Base-by-base conservation (phyloP, 768 basidiomycete species). In the Amanita pseudoporphyria region DNA sequence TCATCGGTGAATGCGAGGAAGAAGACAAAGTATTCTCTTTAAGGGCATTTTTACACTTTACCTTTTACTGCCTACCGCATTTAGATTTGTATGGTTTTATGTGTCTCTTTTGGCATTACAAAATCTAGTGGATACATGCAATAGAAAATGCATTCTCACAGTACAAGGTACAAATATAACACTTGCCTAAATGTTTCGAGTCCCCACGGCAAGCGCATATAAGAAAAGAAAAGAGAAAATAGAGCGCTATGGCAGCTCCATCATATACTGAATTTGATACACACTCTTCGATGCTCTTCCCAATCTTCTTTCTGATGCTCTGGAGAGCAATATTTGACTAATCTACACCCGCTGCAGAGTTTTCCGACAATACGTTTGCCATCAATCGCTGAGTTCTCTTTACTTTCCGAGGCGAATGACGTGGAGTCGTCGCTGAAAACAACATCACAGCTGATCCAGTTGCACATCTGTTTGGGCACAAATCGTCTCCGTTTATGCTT, bases 301-400 rank as follows among this genome's bases (percentile, higher is more conserved):
- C 85, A 87, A 54, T 87, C 85, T 60, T 76, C 77, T 60, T 70
- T 73, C 67, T 87, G 85, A 59, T 86, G 84, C 56, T 84, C 80
- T 12, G 76, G 67, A 40, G 81, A 84, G 58, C 85, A 87, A 57
- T 87, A 87, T 64, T 79, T 83, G 57, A 87, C 84, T 46, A 87
- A 70, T 61, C 78, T 80, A 67, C 85, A 87, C 62, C 82, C 82
- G 66, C 85, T 84, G 63, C 85, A 87, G 24, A 78, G 70, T 58
- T 81, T 78, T 21, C 82, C 82, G 6, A 57, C 54, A 52, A 60
- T 58, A 64, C 58, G 70, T 42, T 62, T 49, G 16, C 55, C 56
- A 24, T 47, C 53, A 28, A 26, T 55, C 31, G 48, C 54, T 18
- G 58, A 70, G 40, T 71, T 73, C 19, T 58, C 62, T 52, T 70